These are phyloP conservation scores for Trichoderma orchidacearum DNA, from an alignment of 495 filamentous ascomycete species.

Conservation along the genomic window DNA sequence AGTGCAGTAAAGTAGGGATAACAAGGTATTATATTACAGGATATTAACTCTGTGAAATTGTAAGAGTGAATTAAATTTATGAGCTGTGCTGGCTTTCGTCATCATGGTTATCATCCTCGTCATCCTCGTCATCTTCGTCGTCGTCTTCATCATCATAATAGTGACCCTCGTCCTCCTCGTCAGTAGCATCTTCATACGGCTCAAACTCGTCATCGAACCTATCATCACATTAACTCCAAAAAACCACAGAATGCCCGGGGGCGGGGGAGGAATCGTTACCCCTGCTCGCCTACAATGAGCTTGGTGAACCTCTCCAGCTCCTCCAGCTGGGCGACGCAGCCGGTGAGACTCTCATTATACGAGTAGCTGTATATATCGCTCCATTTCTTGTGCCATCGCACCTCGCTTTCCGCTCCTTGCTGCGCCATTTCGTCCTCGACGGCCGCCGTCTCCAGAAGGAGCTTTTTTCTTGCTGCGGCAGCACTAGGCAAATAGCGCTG, in stretches of 20 bases:
- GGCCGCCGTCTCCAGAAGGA: slow-evolving; percentile 36
- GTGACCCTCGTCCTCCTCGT: not conserved
- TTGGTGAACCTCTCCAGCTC: slow-evolving; percentile 38
- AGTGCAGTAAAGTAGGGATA: not conserved
- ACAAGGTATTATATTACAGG: not conserved
- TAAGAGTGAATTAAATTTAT: too few species aligned
- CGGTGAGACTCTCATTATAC: slow-evolving; percentile 38
- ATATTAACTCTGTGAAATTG: not conserved
- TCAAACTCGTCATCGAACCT: not conserved
- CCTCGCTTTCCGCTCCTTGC: slow-evolving; percentile 1
- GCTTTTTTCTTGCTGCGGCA: slow-evolving; percentile 32
- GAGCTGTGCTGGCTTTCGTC: not conserved
- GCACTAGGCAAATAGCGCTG: slow-evolving; percentile 38
- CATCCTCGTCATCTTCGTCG: not conserved
- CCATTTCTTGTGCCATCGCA: slow-evolving; percentile 11
- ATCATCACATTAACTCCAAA: not conserved
- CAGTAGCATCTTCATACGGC: not conserved
- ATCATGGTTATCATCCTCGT: not conserved
- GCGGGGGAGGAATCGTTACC: slow-evolving; percentile 16
- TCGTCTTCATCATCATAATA: not conserved
- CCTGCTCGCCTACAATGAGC: slow-evolving; percentile 38
- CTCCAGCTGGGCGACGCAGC: slow-evolving; percentile 40
- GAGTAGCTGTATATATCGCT: slow-evolving; percentile 20
- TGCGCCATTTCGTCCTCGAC: slow-evolving; percentile 24
- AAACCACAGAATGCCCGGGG: slow-evolving; percentile 1